Evolutionary conservation across 78 protist species (phyloP), one percentile per base, ranked within the genome.

Genomic region (Mantamonas sphyraenae): DNA sequence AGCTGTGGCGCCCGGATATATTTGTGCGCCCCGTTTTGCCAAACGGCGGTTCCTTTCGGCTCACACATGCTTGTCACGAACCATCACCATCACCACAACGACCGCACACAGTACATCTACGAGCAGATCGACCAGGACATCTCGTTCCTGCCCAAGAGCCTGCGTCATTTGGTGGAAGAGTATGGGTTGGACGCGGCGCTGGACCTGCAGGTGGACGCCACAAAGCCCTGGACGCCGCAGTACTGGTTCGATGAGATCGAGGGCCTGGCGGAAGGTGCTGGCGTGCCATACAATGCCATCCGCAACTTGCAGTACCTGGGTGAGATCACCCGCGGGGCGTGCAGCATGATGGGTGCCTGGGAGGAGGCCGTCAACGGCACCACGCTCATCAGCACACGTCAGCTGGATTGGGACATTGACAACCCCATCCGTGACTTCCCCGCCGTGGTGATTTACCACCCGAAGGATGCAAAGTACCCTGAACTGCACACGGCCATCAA

Each of bases 271-370:
- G 77, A 72, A 22, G 77, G 43, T 10, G 24, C 65, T 20, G 62
- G 70, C 45, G 14, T 73, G 26, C 2, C 20, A 38, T 62, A 24
- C 64, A 43, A 62, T 16, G 34, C 10, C 37, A 64, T 62, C n/a
- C 58, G 33, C 4, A 57, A 62, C 53, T 3, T 73, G 38, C 68
- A 61, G 55, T 45, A 62, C 70, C 9, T 73, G 20, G 72, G 68
- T 9, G 78, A 64, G 37, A 19, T 73, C 38, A 73, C 78, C 22
- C 43, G 55, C 31, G 78, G 72, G 24, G 59, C 42, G 22, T 73
- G 78, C 78, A 35, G 56, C 45, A 38, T 73, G 70, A 62, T 33
- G 38, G 78, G 78, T 3, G 70, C 69, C 26, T 73, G 69, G 70
- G 69, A 58, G 8, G 53, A 62, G 33, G 78, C 68, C 31, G 33